phyloP scores from a whole-genome alignment of 2,329 filamentous ascomycete species.

The Colletotrichum navitas region DNA sequence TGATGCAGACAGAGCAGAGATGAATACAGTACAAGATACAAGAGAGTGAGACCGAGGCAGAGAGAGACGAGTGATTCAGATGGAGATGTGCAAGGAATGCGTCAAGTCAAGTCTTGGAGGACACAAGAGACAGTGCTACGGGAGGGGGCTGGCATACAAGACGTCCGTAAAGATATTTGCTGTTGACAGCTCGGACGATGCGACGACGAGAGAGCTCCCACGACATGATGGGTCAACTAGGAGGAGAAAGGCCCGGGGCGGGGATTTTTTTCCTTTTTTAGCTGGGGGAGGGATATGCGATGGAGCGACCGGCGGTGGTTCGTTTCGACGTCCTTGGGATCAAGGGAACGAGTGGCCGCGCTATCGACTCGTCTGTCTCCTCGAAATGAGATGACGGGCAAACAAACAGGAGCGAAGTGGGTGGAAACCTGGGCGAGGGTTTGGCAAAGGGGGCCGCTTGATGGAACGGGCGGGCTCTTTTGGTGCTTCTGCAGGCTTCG shows the following conservation, averaged over 20 bases:
- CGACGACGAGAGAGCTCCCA: slow-evolving; percentile 72
- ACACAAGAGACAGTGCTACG: slow-evolving; percentile 15
- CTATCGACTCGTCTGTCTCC: slow-evolving; percentile 20
- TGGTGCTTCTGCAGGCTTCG: slow-evolving; percentile 37
- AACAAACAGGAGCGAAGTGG: not conserved
- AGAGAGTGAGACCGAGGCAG: not conserved
- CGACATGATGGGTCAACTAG: slow-evolving; percentile 57
- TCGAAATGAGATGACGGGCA: slow-evolving; percentile 33
- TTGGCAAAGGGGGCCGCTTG: slow-evolving; percentile 3
- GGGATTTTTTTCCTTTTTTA: not conserved
- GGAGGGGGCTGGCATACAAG: slow-evolving; percentile 67
- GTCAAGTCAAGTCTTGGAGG: slow-evolving; percentile 4
- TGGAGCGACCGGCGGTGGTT: slow-evolving; percentile 20
- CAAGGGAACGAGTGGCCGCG: slow-evolving; percentile 13
- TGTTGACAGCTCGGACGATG: slow-evolving; percentile 75
- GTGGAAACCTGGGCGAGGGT: slow-evolving; percentile 6
- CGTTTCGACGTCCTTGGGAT: slow-evolving; percentile 17
- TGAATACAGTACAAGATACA: not conserved
- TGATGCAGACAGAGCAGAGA: not conserved
- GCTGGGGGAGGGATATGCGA: not conserved
- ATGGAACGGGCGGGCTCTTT: slow-evolving; percentile 10
- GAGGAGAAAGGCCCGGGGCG: slow-evolving; percentile 44
- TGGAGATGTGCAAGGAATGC: slow-evolving; percentile 16
- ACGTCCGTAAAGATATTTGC: slow-evolving; percentile 79
- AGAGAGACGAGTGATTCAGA: slow-evolving; percentile 26